These are phyloP conservation scores for Haberlea rhodopensis DNA, from an alignment of 257 asterid species.

Conservation along the genomic window DNA sequence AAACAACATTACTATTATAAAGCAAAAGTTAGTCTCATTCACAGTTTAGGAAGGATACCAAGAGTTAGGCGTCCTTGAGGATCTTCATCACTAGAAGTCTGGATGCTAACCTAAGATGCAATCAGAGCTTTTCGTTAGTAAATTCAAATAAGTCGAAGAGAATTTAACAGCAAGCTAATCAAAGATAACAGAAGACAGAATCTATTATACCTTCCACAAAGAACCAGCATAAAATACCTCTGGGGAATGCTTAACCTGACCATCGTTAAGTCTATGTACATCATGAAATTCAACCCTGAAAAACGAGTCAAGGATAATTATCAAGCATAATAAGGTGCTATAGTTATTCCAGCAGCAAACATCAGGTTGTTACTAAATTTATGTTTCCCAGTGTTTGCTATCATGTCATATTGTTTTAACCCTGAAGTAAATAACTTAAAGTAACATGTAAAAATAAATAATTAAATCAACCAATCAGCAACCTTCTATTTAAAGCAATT, in stretches of 20 bases:
- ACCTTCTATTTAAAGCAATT: slow-evolving; percentile 15
- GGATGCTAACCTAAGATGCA: slow-evolving; percentile 71
- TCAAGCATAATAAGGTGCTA: slow-evolving; percentile 4
- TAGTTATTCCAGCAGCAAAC: slow-evolving; percentile 10
- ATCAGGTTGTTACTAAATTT: slow-evolving; percentile 10
- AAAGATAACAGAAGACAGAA: neutral
- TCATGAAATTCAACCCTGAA: slow-evolving; percentile 92
- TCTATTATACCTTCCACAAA: slow-evolving; percentile 75
- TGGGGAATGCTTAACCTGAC: slow-evolving; percentile 92
- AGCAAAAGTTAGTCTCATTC: slow-evolving; percentile 9
- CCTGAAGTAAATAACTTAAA: neutral
- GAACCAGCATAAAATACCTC: slow-evolving; percentile 97
- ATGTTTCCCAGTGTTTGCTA: slow-evolving; percentile 12
- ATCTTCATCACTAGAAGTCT: slow-evolving; percentile 95
- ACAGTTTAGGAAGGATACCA: slow-evolving; percentile 45
- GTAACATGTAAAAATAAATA: neutral
- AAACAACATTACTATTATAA: slow-evolving; percentile 1
- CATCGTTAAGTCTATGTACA: slow-evolving; percentile 83
- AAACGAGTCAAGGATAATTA: slow-evolving; percentile 30
- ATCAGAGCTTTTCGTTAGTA: slow-evolving; percentile 18
- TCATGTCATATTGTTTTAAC: slow-evolving; percentile 10
- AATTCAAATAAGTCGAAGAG: slow-evolving; percentile 14
- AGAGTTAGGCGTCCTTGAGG: slow-evolving; percentile 98
- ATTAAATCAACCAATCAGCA: neutral
- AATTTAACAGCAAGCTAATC: neutral